Percentiles rank a stretch among this genome's conserved stretches.
Conservation (phyloP, 257 asterid genomes). For the Apocynum venetum region DNA sequence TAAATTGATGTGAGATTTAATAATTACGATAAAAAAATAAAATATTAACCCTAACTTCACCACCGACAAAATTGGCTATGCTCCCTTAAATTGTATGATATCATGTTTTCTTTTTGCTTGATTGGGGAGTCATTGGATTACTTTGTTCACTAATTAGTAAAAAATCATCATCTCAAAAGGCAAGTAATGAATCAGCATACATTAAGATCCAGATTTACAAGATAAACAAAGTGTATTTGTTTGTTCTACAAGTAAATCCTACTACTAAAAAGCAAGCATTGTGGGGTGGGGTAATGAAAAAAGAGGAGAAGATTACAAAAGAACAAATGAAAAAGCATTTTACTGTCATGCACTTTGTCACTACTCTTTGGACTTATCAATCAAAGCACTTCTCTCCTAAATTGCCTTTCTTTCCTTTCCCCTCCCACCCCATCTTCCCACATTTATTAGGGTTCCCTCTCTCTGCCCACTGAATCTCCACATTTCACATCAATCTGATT, state of each 20-base stretch:
- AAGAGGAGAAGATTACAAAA: not conserved
- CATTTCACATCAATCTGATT: conserved; percentile 11
- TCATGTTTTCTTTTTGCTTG: too few species aligned
- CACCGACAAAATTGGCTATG: too few species aligned
- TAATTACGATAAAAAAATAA: too few species aligned
- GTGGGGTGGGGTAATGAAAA: too few species aligned
- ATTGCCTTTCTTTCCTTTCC: not conserved
- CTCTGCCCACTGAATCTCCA: conserved; percentile 10
- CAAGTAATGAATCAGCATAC: not conserved
- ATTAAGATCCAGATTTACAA: not conserved
- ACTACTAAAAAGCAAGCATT: too few species aligned
- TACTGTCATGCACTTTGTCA: conserved; percentile 8
- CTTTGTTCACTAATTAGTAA: not conserved
- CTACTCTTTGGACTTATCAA: not conserved
- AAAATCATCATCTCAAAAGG: not conserved
- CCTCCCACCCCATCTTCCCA: conserved; percentile 1
- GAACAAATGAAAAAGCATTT: not conserved
- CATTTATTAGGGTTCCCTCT: conserved; percentile 20
- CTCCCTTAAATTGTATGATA: too few species aligned
- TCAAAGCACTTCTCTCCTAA: not conserved
- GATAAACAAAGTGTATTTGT: not conserved
- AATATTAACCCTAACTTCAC: too few species aligned
- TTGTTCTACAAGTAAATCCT: too few species aligned
- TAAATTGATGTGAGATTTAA: too few species aligned
- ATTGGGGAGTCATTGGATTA: not conserved